Conservation (phyloP, 495 filamentous ascomycete species). For the Neurospora sp. region DNA sequence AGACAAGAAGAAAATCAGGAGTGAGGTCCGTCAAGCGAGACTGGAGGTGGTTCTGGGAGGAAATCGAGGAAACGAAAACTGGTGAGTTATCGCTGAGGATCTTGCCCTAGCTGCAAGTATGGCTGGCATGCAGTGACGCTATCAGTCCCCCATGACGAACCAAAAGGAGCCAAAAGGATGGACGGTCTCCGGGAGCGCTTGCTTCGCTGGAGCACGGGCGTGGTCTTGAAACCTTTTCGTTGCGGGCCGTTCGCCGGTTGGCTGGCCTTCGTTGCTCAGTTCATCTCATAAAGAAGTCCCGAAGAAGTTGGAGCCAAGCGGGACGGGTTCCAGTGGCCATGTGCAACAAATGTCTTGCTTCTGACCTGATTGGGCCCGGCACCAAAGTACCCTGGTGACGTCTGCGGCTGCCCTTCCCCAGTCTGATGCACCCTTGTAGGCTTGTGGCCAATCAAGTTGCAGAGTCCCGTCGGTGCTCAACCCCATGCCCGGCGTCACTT, state of each 20-base stretch:
- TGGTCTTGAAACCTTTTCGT: not conserved
- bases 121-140: not conserved
- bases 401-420: slow-evolving; percentile 14
- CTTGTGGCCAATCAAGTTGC: slow-evolving; percentile 1
- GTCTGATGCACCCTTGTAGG: not conserved
- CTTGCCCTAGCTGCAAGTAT: not conserved
- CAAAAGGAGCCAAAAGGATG: not conserved
- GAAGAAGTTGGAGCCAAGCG: not conserved
- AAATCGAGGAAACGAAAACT: not conserved
- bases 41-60: not conserved
- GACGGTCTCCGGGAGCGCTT: not conserved
- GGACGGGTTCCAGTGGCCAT: not conserved
- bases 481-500: not conserved
- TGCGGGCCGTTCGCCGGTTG: not conserved
- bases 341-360: not conserved
- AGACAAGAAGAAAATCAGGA: not conserved
- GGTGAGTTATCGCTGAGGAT: not conserved
- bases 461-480: not conserved
- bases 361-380: slow-evolving; percentile 3
- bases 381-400: slow-evolving; percentile 12
- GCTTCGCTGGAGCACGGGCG: not conserved
- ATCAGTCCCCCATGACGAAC: not conserved
- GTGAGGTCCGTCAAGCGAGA: not conserved
- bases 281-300: not conserved
- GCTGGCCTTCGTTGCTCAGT: not conserved